phyloP scores from a whole-genome alignment of 805 yeast genomes.

The Spathaspora gorwiae region DNA sequence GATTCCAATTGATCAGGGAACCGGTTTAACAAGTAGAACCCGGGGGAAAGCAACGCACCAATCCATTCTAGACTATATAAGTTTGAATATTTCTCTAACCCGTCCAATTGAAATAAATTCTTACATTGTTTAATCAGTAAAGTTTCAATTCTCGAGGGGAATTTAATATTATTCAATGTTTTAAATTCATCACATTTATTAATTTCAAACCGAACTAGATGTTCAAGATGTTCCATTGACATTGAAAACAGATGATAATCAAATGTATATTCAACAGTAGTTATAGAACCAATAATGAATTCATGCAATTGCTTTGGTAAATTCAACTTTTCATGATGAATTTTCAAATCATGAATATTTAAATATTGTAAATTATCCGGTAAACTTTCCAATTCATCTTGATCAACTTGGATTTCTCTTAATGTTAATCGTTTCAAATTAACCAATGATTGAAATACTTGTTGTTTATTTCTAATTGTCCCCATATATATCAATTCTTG shows the following conservation, averaged over 20 bases:
- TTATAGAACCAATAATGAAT: not conserved
- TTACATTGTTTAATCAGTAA: not conserved
- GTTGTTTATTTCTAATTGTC: not conserved
- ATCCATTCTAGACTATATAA: not conserved
- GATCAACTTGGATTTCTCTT: not conserved
- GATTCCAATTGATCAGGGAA: not conserved
- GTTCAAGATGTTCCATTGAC: not conserved
- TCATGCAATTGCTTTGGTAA: constrained; percentile 1
- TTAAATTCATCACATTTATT: not conserved
- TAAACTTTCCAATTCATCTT: not conserved
- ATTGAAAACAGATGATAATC: not conserved
- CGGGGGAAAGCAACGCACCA: constrained; percentile 3
- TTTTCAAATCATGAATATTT: not conserved
- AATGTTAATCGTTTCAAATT: not conserved
- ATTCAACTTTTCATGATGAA: not conserved
- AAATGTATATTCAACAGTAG: not conserved
- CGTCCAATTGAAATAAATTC: not conserved
- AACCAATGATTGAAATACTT: not conserved
- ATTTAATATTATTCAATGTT: not conserved
- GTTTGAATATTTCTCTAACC: not conserved
- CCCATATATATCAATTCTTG: not conserved
- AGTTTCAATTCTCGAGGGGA: not conserved
- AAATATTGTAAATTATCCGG: not conserved
- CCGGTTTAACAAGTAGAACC: not conserved
- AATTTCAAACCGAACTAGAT: not conserved